Conservation (phyloP, 2,329 filamentous ascomycete species). For the Ceratocystis harringtonii region DNA sequence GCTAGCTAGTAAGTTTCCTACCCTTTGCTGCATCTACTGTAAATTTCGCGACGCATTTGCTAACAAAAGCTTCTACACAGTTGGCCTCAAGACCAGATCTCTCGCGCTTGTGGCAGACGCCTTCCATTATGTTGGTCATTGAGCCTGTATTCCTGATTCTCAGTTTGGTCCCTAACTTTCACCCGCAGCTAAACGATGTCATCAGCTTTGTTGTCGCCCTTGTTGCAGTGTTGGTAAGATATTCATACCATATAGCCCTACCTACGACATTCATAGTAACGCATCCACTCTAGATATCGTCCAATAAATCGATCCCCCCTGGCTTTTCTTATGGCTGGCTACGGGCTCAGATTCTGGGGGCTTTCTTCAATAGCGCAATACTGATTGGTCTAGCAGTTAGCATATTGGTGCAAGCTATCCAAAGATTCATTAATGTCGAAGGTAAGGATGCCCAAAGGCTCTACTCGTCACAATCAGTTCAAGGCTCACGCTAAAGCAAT, state of each 20-base stretch:
- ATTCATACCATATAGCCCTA: neutral
- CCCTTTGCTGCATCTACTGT: neutral
- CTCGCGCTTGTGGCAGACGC: slow-evolving; percentile 62
- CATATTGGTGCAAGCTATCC: slow-evolving; percentile 58
- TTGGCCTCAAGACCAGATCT: slow-evolving; percentile 55
- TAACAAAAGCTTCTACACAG: slow-evolving; percentile 23
- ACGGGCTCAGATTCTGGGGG: slow-evolving; percentile 54
- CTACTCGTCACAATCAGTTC: neutral
- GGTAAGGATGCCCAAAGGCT: slow-evolving; percentile 26
- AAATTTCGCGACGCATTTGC: neutral
- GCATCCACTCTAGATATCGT: slow-evolving; percentile 33
- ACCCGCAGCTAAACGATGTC: slow-evolving; percentile 50
- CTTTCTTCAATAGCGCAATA: slow-evolving; percentile 70
- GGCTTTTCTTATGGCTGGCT: slow-evolving; percentile 62
- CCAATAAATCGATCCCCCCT: slow-evolving; percentile 38
- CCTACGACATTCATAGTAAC: too few species aligned
- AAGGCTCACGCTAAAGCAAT: slow-evolving; percentile 9
- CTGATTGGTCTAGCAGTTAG: slow-evolving; percentile 56
- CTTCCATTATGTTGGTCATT: slow-evolving; percentile 52
- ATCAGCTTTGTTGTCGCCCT: slow-evolving; percentile 54
- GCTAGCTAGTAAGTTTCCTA: slow-evolving; percentile 28
- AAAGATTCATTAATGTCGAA: slow-evolving; percentile 47
- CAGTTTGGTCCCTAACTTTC: slow-evolving; percentile 15
- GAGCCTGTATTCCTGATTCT: neutral
- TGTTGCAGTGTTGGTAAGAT: slow-evolving; percentile 43